Evolutionary conservation across 176 grass and related monocot species (phyloP), one percentile per base, ranked within the genome.

Genomic region (Cenchrus fungigraminus): DNA sequence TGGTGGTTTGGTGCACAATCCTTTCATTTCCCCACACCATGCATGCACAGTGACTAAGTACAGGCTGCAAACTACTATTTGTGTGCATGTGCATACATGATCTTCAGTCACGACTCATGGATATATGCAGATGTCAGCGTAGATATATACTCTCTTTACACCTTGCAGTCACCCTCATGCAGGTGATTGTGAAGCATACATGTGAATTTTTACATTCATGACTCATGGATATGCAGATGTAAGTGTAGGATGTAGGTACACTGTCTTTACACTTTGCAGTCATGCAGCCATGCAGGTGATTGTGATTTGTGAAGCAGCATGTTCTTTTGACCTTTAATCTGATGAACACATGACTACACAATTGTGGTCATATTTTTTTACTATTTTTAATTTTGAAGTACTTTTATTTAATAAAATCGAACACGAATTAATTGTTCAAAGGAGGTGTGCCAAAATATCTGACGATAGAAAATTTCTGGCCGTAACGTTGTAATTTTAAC

Each of bases 1-100:
- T 57, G 55, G 76, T 91, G 76, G 89, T 91, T 81, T 51, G 85
- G 75, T 42, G 14, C 46, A 40, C 89, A 46, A 62, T 87, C 75
- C 44, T 34, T 74, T 55, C 44, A 40, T 40, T 40, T 54, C 25
- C 51, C 37, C 37, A 40, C 37, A 40, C 37, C 37, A 40, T 40
- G 37, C 37, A 40, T 40, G 37, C 60, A 55, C 8, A 44, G 29
- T 60, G 61, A 62, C 60, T 74, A 54, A 46, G 52, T 86, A 79
- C 50, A 83, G 73, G 19, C 42, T 83, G 72, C 47, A 66, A 67
- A 59, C 44, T 64, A 8, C 46, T 65, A 69, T 11, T 69, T 4
- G 6, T 64, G 6, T 37, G 34, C 19, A 7, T 54, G 8, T 46
- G 45, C 8, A 25, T 57, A 88, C 67, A 59, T 10, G 25, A 57